Evolutionary conservation across 2,329 filamentous ascomycete species (phyloP).

Genomic region (Nigrospora osmanthi): DNA sequence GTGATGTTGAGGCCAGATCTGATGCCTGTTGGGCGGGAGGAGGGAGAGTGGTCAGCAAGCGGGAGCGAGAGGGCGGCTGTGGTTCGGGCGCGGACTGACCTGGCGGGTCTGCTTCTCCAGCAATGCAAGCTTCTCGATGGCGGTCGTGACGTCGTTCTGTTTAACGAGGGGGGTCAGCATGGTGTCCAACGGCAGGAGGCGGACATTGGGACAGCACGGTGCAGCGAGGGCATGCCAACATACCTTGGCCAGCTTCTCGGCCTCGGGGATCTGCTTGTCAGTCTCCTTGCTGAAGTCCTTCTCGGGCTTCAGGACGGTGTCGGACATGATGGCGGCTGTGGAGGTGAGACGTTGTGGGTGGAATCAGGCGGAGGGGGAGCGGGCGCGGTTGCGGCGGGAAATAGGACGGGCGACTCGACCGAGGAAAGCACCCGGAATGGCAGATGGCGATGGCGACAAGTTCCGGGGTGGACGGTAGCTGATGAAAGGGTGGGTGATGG

Average conservation of each 20-base stretch:
- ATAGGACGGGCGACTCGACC: not conserved
- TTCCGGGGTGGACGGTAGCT: no score
- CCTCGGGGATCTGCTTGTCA: constrained; percentile 84
- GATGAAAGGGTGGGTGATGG: no score
- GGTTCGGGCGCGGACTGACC: constrained; percentile 39
- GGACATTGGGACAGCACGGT: not conserved
- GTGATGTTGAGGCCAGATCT: constrained; percentile 90
- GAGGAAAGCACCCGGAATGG: no score
- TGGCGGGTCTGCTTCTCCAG: constrained; percentile 98
- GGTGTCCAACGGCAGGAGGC: not conserved
- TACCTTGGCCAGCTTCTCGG: constrained; percentile 83
- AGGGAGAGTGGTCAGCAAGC: constrained; percentile 12
- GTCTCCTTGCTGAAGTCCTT: constrained; percentile 98
- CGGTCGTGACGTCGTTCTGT: constrained; percentile 71
- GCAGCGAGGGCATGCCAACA: constrained; percentile 4
- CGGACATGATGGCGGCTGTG: constrained; percentile 58
- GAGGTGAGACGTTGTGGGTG: not conserved
- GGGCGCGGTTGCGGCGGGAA: not conserved
- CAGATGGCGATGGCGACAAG: no score
- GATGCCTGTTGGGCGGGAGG: constrained; percentile 57
- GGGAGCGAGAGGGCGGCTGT: constrained; percentile 4
- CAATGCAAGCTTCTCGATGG: constrained; percentile 84
- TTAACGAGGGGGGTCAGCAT: constrained; percentile 18
- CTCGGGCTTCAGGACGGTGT: constrained; percentile 81
- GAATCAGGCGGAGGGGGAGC: not conserved